Base-by-base conservation (phyloP, 805 yeast genomes). In the Lachancea nothofagi region DNA sequence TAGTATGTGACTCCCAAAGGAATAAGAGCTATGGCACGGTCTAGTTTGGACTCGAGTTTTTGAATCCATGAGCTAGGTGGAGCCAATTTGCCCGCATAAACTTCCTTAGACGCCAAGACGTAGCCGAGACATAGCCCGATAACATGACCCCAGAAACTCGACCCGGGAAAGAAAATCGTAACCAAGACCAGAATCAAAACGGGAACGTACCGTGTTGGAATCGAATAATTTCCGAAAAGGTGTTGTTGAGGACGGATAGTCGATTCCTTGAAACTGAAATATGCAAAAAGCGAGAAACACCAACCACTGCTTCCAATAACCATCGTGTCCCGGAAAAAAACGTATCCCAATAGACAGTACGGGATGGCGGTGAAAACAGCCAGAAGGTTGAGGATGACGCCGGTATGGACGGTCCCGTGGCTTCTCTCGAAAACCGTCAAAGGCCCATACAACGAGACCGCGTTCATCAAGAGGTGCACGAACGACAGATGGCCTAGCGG, bases 381-480 rank as follows among this genome's bases (percentile, higher is more conserved):
- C 35, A 82, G 61, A 19, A 83, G 54, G 57, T 86, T 87, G 41
- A 88, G 65, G 12, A 87, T 79, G 33, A 88, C 68, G 3, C 94
- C 96, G 3, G 95, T 83, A 59, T 85, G 77, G 2, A 87, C 82
- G 0, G 97, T 86, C 5, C 96, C 97, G 53, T 85, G 81, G 17
- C 62, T 57, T 41, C 70, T 65, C 66, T 87, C 96, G 59, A 80
- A 87, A 37, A 69, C 67, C 9, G 80, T 66, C 51, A 86, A 58
- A 15, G 83, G 77, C 0, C 81, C 72, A 42, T 73, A 66, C 32
- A 87, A 55, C 1, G 81, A 72, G 27, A 76, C 44, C 7, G 75
- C 42, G 51, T 85, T 86, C 50, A 82, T 61, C 3, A 73, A 33
- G 56, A 87, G 64, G 56, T 86, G 95, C 37, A 78, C 44, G 17